Evolutionary conservation across 306 rosid species (phyloP).

Genomic region (Sesbania bispinosa): DNA sequence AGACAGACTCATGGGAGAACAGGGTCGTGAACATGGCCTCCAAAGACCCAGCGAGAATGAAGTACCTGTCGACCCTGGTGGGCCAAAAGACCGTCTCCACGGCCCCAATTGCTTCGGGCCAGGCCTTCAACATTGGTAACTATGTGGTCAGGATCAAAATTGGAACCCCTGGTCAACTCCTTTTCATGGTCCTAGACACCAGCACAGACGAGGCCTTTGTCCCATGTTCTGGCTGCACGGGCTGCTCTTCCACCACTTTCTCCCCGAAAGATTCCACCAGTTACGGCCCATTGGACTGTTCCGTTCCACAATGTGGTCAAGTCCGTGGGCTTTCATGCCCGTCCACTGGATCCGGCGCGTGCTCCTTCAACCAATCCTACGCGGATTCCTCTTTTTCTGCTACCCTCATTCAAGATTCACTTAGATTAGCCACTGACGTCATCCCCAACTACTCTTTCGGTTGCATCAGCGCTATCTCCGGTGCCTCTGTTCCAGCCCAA

Average conservation of each 20-base stretch:
- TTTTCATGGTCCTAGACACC: conserved; percentile 87
- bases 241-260: conserved; percentile 59
- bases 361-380: conserved; percentile 74
- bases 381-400: conserved; percentile 83
- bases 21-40: conserved; percentile 72
- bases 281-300: conserved; percentile 53
- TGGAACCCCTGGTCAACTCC: conserved; percentile 72
- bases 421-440: conserved; percentile 36
- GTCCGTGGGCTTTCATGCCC: conserved; percentile 72
- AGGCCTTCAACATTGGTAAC: conserved; percentile 65
- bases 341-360: conserved; percentile 30
- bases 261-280: conserved; percentile 52
- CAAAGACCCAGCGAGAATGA: conserved; percentile 60
- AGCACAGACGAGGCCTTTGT: conserved; percentile 79
- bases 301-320: conserved; percentile 49
- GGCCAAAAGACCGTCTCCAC: conserved; percentile 47
- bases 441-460: conserved; percentile 65
- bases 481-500: conserved; percentile 65
- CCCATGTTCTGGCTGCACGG: conserved; percentile 69
- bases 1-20: conserved; percentile 52
- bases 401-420: conserved; percentile 53
- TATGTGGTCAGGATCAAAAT: conserved; percentile 67
- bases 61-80: conserved; percentile 51
- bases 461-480: conserved; percentile 52
- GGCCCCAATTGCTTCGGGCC: conserved; percentile 80